Evolutionary conservation across 2,329 filamentous ascomycete species (phyloP).

Genomic region (Apiospora malaysiana): DNA sequence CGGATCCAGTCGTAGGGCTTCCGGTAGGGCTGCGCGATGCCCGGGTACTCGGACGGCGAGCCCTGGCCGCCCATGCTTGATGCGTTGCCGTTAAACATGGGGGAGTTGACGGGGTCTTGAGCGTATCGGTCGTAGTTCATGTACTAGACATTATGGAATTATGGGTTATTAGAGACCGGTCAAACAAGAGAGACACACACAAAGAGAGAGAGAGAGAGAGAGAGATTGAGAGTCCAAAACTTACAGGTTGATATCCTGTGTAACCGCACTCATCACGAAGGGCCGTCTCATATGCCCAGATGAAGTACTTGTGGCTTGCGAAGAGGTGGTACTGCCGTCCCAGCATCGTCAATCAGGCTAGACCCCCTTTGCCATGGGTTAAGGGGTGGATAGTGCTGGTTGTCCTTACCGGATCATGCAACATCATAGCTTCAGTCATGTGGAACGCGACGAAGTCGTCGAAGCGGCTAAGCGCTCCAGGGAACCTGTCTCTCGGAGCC

Average conservation of each 20-base stretch:
- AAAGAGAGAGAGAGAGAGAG: no score
- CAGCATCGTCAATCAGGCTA: background rate
- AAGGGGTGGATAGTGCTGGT: fast-evolving
- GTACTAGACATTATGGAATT: constrained; percentile 44
- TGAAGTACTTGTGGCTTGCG: constrained; percentile 41
- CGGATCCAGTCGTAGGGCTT: constrained; percentile 33
- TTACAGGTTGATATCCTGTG: constrained; percentile 40
- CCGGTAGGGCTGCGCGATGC: background rate
- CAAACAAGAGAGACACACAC: no score
- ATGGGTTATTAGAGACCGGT: no score
- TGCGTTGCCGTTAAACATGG: constrained; percentile 59
- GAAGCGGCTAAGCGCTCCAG: constrained; percentile 38
- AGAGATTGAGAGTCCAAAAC: no score
- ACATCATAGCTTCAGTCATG: constrained; percentile 35
- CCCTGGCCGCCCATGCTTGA: constrained; percentile 58
- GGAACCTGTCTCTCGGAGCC: constrained; percentile 32
- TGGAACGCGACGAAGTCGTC: constrained; percentile 38
- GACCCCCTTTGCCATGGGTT: background rate
- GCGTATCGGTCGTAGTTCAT: constrained; percentile 59
- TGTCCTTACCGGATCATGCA: background rate
- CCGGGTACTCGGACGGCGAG: constrained; percentile 23
- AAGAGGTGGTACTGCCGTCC: constrained; percentile 41
- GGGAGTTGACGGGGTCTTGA: constrained; percentile 53
- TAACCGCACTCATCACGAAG: constrained; percentile 42
- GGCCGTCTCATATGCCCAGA: constrained; percentile 38